Percentiles rank a stretch among this genome's conserved stretches.
Evolutionary conservation across 2,329 filamentous ascomycete genomes (phyloP).

Genomic region (Annulohypoxylon truncatum): DNA sequence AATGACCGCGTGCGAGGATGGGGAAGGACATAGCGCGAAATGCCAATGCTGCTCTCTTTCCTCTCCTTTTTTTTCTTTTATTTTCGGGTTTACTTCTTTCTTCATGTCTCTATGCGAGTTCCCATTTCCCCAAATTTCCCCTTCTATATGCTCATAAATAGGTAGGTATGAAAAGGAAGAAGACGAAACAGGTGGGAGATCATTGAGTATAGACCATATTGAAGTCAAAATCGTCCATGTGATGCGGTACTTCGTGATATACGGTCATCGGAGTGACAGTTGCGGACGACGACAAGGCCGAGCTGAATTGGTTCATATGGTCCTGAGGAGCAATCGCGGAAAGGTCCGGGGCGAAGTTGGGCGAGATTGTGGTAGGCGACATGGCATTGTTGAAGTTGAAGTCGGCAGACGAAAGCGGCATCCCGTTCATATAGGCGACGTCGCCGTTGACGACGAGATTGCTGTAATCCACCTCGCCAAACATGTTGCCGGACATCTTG

Average conservation of each 20-base stretch:
- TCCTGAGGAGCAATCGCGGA: slow-evolving; percentile 38
- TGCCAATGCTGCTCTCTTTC: slow-evolving; percentile 11
- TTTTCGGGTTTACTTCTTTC: slow-evolving; percentile 18
- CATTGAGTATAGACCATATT: slow-evolving; percentile 45
- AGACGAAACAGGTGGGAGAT: slow-evolving; percentile 17
- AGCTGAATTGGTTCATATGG: slow-evolving; percentile 44
- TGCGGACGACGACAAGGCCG: slow-evolving; percentile 46
- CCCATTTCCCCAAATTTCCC: not conserved
- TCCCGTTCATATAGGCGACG: slow-evolving; percentile 36
- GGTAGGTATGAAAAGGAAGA: not conserved
- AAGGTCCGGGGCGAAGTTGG: slow-evolving; percentile 39
- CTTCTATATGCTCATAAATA: slow-evolving; percentile 5
- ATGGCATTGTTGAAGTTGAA: slow-evolving; percentile 46
- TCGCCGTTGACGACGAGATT: slow-evolving; percentile 40
- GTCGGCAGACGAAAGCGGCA: slow-evolving; percentile 49
- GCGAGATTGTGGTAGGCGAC: slow-evolving; percentile 38
- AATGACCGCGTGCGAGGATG: not conserved
- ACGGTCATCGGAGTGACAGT: slow-evolving; percentile 46
- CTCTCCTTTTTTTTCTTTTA: slow-evolving; percentile 17
- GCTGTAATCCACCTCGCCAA: slow-evolving; percentile 41
- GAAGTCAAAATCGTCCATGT: slow-evolving; percentile 45
- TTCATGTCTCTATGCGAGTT: not conserved
- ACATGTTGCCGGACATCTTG: slow-evolving; percentile 26
- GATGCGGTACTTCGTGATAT: slow-evolving; percentile 42
- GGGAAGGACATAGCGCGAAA: slow-evolving; percentile 26